Evolutionary conservation across 768 basidiomycete species (phyloP).

Genomic region (Phylloporus sp.): DNA sequence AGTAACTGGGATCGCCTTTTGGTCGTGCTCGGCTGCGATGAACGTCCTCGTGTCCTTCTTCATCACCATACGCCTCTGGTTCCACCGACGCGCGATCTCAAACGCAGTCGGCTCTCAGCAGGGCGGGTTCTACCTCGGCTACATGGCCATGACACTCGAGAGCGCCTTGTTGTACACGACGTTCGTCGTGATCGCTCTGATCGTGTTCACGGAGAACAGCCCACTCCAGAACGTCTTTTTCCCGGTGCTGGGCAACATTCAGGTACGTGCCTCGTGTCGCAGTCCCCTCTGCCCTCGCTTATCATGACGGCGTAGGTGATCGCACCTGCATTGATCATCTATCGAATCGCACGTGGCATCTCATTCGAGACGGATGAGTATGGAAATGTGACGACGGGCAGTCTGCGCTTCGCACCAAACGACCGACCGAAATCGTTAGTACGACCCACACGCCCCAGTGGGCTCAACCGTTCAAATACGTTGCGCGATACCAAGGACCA

Average conservation of each 20-base stretch:
- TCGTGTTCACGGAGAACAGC: conserved; percentile 16
- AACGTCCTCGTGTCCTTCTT: conserved; percentile 15
- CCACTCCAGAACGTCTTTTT: conserved; percentile 24
- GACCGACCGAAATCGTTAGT: neutral
- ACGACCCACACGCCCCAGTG: neutral
- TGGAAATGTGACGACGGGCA: neutral
- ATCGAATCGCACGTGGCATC: conserved; percentile 20
- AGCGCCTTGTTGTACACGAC: conserved; percentile 18
- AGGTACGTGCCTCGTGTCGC: conserved; percentile 5
- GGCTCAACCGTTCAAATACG: conserved; percentile 10
- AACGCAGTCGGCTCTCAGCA: conserved; percentile 8
- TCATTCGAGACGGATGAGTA: conserved; percentile 16
- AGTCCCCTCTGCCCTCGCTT: neutral
- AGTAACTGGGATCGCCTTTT: conserved; percentile 11
- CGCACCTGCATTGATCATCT: conserved; percentile 17
- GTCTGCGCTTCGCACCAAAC: conserved; percentile 10
- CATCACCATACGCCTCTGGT: conserved; percentile 14
- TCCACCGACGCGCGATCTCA: conserved; percentile 15
- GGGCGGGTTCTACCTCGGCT: conserved; percentile 18
- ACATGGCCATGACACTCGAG: conserved; percentile 27
- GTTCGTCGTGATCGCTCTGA: conserved; percentile 9
- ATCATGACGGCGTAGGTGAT: neutral
- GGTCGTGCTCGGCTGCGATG: conserved; percentile 13
- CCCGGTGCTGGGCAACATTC: conserved; percentile 18
- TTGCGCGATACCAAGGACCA: conserved; percentile 4